Evolutionary conservation across 1,139 yeast genomes (phyloP), one percentile per base, ranked within the genome.

Genomic region (Pichia sp.): DNA sequence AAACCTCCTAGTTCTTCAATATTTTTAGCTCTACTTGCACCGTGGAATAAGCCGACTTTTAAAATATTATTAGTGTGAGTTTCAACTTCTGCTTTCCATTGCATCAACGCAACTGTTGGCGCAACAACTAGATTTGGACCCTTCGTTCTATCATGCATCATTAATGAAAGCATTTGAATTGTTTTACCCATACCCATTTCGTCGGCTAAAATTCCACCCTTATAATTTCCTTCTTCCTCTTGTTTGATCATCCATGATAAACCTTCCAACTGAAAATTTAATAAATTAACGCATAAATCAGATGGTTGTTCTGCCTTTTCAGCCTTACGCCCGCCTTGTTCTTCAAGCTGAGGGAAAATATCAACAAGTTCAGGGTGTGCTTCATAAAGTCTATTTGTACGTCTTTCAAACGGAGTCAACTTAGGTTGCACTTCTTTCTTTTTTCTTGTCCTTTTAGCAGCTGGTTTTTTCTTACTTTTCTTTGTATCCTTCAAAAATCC

Each of bases 151-250:
- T 91, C 96, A 49, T 77, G 68, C 82, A 90, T 80, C 65, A 93
- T 80, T 51, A 93, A 70, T 0, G 95, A 93, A 56, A 93, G 91
- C 30, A 96, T 89, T 69, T 93, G 99, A 49, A 93, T 90, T 1
- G 99, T 93, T 65, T 93, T 93, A 60, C 99, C 99, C 98, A 93
- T 91, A 47, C 99, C 99, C 99, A 93, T 93, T 69, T 93, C 99
- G 71, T 93, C 99, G 3, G 99, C 99, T 48, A 93, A 72, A n/a
- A 93, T 84, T 5, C 99, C 99, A 28, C 99, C 98, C 19, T 78
- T 75, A 66, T 87, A 93, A 46, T 75, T 77, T 25, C 90, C 78
- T 36, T 81, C 81, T 65, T 90, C 96, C 66, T 93, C 99, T 69
- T 93, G 98, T 50, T 80, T 76, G 22, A 80, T 62, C 54, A 93